Percentiles rank a stretch among this genome's conserved stretches.
phyloP scores from a whole-genome alignment of 208 protist species.

The Leishmania major region DNA sequence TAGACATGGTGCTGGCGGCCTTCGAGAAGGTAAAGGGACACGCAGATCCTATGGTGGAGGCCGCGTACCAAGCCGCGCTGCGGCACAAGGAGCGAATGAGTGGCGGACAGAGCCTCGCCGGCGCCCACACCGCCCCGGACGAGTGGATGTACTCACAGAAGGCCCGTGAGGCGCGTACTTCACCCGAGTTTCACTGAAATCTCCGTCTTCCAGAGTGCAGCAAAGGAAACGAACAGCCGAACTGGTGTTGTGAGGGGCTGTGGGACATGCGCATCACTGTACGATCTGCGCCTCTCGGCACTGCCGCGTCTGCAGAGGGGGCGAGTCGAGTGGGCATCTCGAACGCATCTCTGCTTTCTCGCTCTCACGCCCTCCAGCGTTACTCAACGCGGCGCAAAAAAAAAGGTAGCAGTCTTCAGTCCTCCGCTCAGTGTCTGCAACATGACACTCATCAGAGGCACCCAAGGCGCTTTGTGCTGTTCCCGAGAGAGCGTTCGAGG shows the following conservation, averaged over 20 bases:
- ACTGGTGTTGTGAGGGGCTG: not conserved
- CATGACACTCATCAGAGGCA: not conserved
- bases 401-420: not conserved
- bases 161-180: conserved; percentile 25
- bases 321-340: not conserved
- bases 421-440: too few species aligned
- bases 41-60: conserved; percentile 47
- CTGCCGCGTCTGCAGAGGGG: not conserved
- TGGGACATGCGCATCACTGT: not conserved
- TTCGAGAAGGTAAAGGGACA: conserved; percentile 51
- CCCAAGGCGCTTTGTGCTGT: too few species aligned
- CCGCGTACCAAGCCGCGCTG: conserved; percentile 53
- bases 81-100: conserved; percentile 33
- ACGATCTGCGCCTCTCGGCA: not conserved
- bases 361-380: not conserved
- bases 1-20: conserved; percentile 67
- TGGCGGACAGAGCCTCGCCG: conserved; percentile 15
- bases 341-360: not conserved
- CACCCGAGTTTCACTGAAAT: conserved; percentile 23
- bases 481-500: not conserved
- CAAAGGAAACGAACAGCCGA: not conserved
- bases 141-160: conserved; percentile 72
- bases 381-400: not conserved
- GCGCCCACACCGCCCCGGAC: conserved; percentile 26
- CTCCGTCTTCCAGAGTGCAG: not conserved